A percentile compares a stretch with the other conserved stretches of the same genome.
These are phyloP conservation scores for Eleusine indica DNA, from an alignment of 176 grass and related monocot genomes.

Conservation along the genomic window DNA sequence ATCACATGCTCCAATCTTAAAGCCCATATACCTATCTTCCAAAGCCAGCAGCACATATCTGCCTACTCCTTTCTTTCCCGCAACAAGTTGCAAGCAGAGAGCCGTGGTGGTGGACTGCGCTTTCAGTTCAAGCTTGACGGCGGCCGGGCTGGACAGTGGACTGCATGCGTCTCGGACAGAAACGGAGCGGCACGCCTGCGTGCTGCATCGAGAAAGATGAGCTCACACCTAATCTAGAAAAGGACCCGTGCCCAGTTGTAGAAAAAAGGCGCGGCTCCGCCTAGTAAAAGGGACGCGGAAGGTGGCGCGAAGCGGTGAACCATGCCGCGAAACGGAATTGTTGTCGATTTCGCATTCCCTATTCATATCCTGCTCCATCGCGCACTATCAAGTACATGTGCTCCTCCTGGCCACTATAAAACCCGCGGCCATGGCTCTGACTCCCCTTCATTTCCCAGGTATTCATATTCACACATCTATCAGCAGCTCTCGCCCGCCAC, in stretches of 20 bases:
- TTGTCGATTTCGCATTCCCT: background rate
- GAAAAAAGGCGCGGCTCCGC: background rate
- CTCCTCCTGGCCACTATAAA: constrained; percentile 3
- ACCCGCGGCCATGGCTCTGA: background rate
- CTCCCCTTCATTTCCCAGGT: background rate
- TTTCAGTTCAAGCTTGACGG: background rate
- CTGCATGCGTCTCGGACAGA: background rate
- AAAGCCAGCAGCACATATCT: no score
- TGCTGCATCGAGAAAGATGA: background rate
- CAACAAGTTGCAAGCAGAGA: constrained; percentile 6
- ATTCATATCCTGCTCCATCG: background rate
- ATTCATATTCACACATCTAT: no score
- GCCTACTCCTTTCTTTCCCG: background rate
- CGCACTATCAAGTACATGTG: background rate
- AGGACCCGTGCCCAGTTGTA: constrained; percentile 28
- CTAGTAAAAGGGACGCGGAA: background rate
- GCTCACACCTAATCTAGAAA: constrained; percentile 28
- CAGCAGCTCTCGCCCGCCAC: background rate
- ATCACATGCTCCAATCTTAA: constrained; percentile 1
- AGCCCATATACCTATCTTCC: no score
- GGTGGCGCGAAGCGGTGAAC: background rate
- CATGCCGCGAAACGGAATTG: background rate
- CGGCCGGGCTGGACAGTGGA: no score
- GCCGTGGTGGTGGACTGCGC: background rate
- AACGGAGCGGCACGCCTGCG: background rate